Evolutionary conservation across 306 rosid species (phyloP), one percentile per base, ranked within the genome.

Genomic region (Prosopis cineraria): DNA sequence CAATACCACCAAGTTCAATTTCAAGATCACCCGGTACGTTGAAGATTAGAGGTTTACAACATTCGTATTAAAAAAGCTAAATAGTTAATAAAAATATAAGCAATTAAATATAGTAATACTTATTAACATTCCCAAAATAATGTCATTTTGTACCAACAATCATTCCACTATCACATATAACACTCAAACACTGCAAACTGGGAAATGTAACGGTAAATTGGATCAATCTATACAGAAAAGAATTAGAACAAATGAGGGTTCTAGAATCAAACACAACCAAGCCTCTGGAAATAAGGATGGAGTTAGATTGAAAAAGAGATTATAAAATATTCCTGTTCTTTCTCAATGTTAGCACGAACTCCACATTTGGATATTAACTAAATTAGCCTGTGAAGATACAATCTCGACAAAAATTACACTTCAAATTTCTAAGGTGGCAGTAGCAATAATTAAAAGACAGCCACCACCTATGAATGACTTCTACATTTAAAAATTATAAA

Each of bases 401-500:
- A 83, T 79, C 89, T 78, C 85, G 12, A 20, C 9, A 80, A 82
- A 85, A 91, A 84, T 90, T 89, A 87, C 91, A 91, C 84, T 92
- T 93, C 90, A 83, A 85, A 82, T 81, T 77, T 84, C 78, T 76
- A 82, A 83, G 90, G 97, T 85, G 97, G 85, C 84, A 85, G 81
- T 86, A 86, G 85, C 86, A 82, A 96, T 88, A 88, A 82, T 80
- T 89, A 91, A 89, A 89, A 88, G 88, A 90, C 87, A 90, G 97
- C 94, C 93, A 79, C 98, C 90, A 81, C 89, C 90, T 65, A 83
- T 86, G 85, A 85, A 77, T 86, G 85, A 84, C 76, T 90, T 87
- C 95, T 87, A 84, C 74, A 86, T 68, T 81, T 85, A 85, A 87
- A 81, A 80, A 85, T 82, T 84, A 75, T 82, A 82, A 66, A 77